These are phyloP conservation scores for Dillenia suffruticosa DNA, from an alignment of 164 flowering plant species.

Conservation along the genomic window DNA sequence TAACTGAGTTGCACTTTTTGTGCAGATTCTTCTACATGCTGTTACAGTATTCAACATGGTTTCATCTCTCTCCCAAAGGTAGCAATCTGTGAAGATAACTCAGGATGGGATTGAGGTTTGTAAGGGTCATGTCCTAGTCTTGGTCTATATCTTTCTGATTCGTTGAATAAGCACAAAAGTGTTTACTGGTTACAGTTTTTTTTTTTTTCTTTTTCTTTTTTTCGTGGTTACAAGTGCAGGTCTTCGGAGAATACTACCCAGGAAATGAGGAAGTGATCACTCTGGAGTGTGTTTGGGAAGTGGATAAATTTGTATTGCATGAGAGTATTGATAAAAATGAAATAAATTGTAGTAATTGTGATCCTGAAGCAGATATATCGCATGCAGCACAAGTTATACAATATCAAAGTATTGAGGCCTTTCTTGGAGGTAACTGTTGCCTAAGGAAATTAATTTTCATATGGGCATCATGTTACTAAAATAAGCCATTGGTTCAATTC, in stretches of 20 bases:
- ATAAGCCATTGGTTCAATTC: not conserved
- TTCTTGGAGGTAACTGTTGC: conserved; percentile 45
- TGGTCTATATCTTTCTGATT: not conserved
- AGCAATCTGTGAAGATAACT: conserved; percentile 54
- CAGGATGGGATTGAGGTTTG: conserved; percentile 68
- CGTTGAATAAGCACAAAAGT: no score
- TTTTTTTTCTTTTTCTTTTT: not conserved
- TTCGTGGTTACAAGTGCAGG: conserved; percentile 30
- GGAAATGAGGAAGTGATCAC: conserved; percentile 29
- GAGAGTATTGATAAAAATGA: conserved; percentile 31
- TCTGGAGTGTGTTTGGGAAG: conserved; percentile 59
- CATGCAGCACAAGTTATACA: conserved; percentile 16
- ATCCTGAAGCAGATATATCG: conserved; percentile 12
- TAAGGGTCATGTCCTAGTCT: not conserved
- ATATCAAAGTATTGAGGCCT: conserved; percentile 42
- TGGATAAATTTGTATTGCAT: conserved; percentile 58
- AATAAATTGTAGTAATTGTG: conserved; percentile 14
- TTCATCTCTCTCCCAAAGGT: conserved; percentile 50
- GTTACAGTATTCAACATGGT: conserved; percentile 64
- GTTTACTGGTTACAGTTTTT: not conserved
- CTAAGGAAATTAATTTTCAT: not conserved
- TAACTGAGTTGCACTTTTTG: no score
- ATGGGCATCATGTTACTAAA: not conserved
- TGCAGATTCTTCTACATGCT: conserved; percentile 71
- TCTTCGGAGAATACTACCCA: conserved; percentile 68